Percentiles rank a stretch among this genome's conserved stretches.
phyloP scores from a whole-genome alignment of 345 rosid species.

The Ceriops zippeliana region DNA sequence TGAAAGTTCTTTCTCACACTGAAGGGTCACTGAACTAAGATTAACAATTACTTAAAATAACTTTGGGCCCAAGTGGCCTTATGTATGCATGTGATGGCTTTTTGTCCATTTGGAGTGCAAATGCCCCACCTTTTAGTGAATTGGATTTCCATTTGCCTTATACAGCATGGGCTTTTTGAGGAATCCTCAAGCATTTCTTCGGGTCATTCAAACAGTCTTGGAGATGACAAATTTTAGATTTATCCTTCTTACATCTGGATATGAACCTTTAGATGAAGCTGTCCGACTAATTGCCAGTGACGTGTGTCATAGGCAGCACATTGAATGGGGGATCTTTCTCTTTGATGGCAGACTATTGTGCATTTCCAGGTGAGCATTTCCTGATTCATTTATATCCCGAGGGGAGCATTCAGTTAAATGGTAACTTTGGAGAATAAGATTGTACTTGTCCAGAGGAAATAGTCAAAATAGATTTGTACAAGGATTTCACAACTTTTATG shows the following conservation, averaged over 20 bases:
- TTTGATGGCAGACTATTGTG: conserved; percentile 44
- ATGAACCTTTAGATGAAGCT: conserved; percentile 51
- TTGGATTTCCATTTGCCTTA: conserved; percentile 10
- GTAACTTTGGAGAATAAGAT: not conserved
- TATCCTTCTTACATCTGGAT: conserved; percentile 54
- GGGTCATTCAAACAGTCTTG: conserved; percentile 40
- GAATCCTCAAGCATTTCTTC: conserved; percentile 51
- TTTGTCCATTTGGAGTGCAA: not conserved
- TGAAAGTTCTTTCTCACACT: too few species aligned
- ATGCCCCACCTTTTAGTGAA: conserved; percentile 8
- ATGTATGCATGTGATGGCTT: not conserved
- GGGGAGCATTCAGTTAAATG: conserved; percentile 31
- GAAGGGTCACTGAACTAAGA: too few species aligned
- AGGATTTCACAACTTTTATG: not conserved
- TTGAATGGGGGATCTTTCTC: conserved; percentile 39
- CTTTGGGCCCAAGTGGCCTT: not conserved
- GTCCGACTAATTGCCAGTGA: conserved; percentile 26
- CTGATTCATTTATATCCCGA: conserved; percentile 1
- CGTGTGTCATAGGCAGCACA: conserved; percentile 19
- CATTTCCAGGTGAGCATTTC: conserved; percentile 52
- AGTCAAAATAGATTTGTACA: not conserved
- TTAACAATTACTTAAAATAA: too few species aligned
- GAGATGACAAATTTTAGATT: conserved; percentile 45
- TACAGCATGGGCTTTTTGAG: conserved; percentile 60
- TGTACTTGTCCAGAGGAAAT: not conserved